Evolutionary conservation across 73 alveolate genomes (phyloP).

Genomic region (Paramecium bursaria): DNA sequence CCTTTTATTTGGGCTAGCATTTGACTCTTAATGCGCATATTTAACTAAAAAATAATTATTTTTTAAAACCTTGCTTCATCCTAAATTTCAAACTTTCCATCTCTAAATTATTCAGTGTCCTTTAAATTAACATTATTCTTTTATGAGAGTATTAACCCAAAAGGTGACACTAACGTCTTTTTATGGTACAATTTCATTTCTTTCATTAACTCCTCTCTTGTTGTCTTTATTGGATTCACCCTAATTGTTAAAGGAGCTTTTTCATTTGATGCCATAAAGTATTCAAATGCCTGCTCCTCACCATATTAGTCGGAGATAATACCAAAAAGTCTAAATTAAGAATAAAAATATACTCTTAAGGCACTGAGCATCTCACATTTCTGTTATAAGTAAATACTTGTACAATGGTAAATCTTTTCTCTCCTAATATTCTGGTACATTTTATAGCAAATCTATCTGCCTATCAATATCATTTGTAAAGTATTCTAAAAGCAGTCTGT

Average conservation of each 20-base stretch:
- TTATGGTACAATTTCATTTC: slow-evolving; percentile 65
- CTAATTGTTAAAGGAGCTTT: slow-evolving; percentile 80
- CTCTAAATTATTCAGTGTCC: slow-evolving; percentile 73
- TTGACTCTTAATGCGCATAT: slow-evolving; percentile 82
- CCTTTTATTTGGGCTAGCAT: slow-evolving; percentile 80
- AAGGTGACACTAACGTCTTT: slow-evolving; percentile 76
- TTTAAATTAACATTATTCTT: slow-evolving; percentile 77
- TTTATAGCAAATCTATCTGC: slow-evolving; percentile 34
- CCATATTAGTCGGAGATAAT: slow-evolving; percentile 78
- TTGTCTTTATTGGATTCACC: slow-evolving; percentile 79
- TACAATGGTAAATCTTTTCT: slow-evolving; percentile 69
- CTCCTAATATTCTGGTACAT: slow-evolving; percentile 8
- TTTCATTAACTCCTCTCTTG: slow-evolving; percentile 71
- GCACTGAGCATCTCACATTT: slow-evolving; percentile 79
- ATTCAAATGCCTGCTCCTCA: slow-evolving; percentile 75
- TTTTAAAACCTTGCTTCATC: too few relatives aligned
- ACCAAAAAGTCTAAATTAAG: slow-evolving; percentile 70
- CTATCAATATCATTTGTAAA: slow-evolving; percentile 60
- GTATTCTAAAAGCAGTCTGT: slow-evolving; percentile 51
- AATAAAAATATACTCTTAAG: slow-evolving; percentile 71
- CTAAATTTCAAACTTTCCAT: slow-evolving; percentile 82
- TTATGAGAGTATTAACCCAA: slow-evolving; percentile 72
- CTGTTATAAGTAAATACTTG: slow-evolving; percentile 44
- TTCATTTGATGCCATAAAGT: slow-evolving; percentile 72
- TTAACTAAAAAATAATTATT: too few relatives aligned